Evolutionary conservation across 345 rosid genomes (phyloP).

Genomic region (Salix brachista): DNA sequence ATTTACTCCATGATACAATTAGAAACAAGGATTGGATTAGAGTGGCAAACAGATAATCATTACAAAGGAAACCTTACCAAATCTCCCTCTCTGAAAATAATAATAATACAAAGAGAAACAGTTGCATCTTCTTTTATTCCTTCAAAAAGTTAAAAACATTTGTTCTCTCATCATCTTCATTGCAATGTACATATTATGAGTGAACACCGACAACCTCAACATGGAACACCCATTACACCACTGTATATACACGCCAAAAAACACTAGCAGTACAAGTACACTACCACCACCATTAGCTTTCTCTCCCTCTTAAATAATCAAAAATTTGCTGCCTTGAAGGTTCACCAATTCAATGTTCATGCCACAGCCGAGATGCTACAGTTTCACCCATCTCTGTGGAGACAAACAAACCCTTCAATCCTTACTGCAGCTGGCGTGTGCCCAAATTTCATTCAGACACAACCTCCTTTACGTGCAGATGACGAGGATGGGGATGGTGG

Average conservation of each 20-base stretch:
- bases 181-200: conserved; percentile 20
- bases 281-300: conserved; percentile 9
- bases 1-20: conserved; percentile 20
- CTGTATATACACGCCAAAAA: conserved; percentile 21
- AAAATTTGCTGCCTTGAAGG: conserved; percentile 13
- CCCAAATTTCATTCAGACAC: conserved; percentile 56
- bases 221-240: neutral
- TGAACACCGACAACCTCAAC: neutral
- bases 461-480: conserved; percentile 28
- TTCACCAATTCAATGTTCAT: conserved; percentile 10
- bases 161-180: conserved; percentile 16
- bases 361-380: conserved; percentile 77
- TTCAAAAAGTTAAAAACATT: conserved; percentile 19
- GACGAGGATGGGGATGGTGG: conserved; percentile 38
- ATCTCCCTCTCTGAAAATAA: conserved; percentile 9
- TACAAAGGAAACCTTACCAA: neutral
- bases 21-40: conserved; percentile 6
- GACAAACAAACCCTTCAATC: conserved; percentile 80
- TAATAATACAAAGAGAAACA: neutral
- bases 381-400: conserved; percentile 46
- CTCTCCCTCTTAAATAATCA: conserved; percentile 8
- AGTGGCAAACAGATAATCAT: neutral
- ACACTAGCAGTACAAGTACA: neutral
- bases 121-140: conserved; percentile 16
- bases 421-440: conserved; percentile 60